phyloP scores from a whole-genome alignment of 805 yeast genomes.

The Pichia rugopelliculosa region DNA sequence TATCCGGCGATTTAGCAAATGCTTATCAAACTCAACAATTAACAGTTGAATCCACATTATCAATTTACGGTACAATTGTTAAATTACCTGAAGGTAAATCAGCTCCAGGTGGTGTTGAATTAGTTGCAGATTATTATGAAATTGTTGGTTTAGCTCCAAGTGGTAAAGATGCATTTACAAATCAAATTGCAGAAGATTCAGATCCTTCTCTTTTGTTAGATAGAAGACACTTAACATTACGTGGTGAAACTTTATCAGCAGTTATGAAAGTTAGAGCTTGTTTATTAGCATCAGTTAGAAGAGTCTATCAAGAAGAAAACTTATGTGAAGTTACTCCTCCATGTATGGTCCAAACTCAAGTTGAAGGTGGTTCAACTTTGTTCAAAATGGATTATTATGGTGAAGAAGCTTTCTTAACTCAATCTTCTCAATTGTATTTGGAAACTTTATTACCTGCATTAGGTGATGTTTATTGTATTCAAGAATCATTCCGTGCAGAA shows the following conservation, averaged over 20 bases:
- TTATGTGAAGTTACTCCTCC: slow-evolving; percentile 95
- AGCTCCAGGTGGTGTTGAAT: slow-evolving; percentile 97
- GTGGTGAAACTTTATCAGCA: slow-evolving; percentile 91
- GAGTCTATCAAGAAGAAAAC: slow-evolving; percentile 66
- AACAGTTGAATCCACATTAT: slow-evolving; percentile 81
- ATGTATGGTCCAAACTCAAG: slow-evolving; percentile 99
- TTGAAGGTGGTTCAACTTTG: slow-evolving; percentile 97
- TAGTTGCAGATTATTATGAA: slow-evolving; percentile 83
- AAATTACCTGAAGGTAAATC: slow-evolving; percentile 91
- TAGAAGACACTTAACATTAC: slow-evolving; percentile 89
- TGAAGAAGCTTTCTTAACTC: slow-evolving; percentile 93
- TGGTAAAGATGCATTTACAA: slow-evolving; percentile 92
- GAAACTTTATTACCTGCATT: slow-evolving; percentile 95
- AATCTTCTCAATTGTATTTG: slow-evolving; percentile 91
- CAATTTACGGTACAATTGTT: slow-evolving; percentile 71
- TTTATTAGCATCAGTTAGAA: slow-evolving; percentile 65
- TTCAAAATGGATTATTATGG: slow-evolving; percentile 93
- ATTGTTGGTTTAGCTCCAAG: slow-evolving; percentile 90
- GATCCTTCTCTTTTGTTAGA: slow-evolving; percentile 91
- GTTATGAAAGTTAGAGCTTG: slow-evolving; percentile 93
- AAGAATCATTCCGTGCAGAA: slow-evolving; percentile 99
- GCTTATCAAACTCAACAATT: slow-evolving; percentile 79
- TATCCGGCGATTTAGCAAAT: slow-evolving; percentile 85
- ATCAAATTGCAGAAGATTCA: slow-evolving; percentile 87
- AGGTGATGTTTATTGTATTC: slow-evolving; percentile 96